Conservation (phyloP, 495 filamentous ascomycete genomes). For the Xylaria intraflava region DNA sequence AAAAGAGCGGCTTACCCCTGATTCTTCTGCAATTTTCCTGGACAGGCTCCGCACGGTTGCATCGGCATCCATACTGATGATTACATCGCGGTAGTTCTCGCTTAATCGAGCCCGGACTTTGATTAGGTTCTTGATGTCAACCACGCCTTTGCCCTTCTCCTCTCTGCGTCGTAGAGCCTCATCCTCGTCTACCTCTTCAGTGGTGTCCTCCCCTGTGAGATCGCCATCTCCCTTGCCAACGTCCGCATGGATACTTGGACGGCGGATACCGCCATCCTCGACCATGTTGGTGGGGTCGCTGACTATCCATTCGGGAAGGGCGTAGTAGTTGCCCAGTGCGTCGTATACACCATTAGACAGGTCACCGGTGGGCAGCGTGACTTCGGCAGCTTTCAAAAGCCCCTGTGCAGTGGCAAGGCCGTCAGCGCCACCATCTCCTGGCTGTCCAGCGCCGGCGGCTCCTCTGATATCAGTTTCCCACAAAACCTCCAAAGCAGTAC, state of each 20-base stretch:
- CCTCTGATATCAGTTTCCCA: constrained; percentile 35
- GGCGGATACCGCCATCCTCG: constrained; percentile 27
- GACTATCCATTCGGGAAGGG: constrained; percentile 68
- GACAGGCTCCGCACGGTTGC: constrained; percentile 59
- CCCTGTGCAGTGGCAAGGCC: constrained; percentile 68
- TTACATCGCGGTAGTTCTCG: constrained; percentile 60
- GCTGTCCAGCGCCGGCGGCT: constrained; percentile 14
- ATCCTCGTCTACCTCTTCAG: constrained; percentile 38
- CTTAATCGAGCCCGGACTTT: constrained; percentile 62
- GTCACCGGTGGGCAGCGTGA: constrained; percentile 73
- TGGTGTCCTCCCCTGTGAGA: constrained; percentile 37
- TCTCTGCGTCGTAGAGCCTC: constrained; percentile 55
- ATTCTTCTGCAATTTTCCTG: constrained; percentile 57
- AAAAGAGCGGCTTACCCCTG: constrained; percentile 46
- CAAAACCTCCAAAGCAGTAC: constrained; percentile 57
- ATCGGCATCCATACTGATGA: constrained; percentile 51
- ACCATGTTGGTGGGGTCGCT: constrained; percentile 66
- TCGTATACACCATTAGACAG: constrained; percentile 73
- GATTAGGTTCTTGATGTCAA: constrained; percentile 45
- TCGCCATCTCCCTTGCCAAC: constrained; percentile 39
- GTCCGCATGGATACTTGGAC: constrained; percentile 22
- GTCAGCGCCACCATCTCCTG: constrained; percentile 24
- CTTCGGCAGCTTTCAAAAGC: constrained; percentile 67
- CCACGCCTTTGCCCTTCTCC: constrained; percentile 57
- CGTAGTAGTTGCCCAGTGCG: constrained; percentile 66